Evolutionary conservation across 345 rosid species (phyloP).

Genomic region (Sapria himalayana): DNA sequence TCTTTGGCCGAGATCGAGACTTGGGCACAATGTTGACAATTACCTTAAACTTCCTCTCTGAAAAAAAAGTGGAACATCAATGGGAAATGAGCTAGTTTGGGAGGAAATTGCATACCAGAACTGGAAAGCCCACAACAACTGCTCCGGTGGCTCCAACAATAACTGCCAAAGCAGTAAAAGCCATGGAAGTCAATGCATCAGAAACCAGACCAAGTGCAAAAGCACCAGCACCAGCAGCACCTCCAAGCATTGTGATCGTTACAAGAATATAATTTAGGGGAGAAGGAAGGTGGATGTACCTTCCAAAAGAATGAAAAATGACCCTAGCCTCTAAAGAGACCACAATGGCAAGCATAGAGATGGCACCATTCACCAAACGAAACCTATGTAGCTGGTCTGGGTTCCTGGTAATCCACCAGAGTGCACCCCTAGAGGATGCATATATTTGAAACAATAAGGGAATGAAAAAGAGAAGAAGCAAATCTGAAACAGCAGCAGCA

Average conservation of each 20-base stretch:
- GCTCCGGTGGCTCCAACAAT: conserved; percentile 85
- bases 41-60: too few relatives aligned
- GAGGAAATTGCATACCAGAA: conserved; percentile 35
- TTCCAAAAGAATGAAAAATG: conserved; percentile 84
- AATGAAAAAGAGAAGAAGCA: conserved; percentile 66
- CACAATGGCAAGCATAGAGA: conserved; percentile 69
- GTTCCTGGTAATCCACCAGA: conserved; percentile 85
- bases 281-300: conserved; percentile 86
- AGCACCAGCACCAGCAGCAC: conserved; percentile 75
- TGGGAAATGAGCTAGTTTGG: too few relatives aligned
- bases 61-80: too few relatives aligned
- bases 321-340: conserved; percentile 87
- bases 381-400: conserved; percentile 51
- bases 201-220: conserved; percentile 79
- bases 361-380: conserved; percentile 66
- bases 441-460: conserved; percentile 83
- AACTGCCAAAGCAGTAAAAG: conserved; percentile 64
- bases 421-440: conserved; percentile 81
- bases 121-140: conserved; percentile 78
- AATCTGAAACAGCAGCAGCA: conserved; percentile 44
- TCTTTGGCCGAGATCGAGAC: too few relatives aligned
- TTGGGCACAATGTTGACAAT: too few relatives aligned
- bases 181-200: conserved; percentile 49
- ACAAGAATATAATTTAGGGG: conserved; percentile 79
- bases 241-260: conserved; percentile 78